Evolutionary conservation across 2,329 filamentous ascomycete genomes (phyloP).

Genomic region (Trichoderma koningiopsis): DNA sequence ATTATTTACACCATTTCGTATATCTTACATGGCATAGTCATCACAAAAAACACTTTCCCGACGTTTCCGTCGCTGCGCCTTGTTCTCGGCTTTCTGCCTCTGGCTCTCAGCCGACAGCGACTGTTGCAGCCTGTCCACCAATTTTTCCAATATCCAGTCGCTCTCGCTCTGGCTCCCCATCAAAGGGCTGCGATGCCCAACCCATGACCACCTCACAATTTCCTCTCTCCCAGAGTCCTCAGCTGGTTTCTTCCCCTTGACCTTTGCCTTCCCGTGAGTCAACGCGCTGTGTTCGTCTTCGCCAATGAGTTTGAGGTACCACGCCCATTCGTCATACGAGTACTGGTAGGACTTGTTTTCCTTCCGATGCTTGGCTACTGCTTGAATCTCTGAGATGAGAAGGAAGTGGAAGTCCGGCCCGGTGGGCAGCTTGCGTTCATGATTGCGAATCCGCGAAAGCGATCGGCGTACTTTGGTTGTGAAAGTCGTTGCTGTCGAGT

Average conservation of each 20-base stretch:
- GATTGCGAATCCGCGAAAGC: slow-evolving; percentile 8
- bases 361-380: neutral
- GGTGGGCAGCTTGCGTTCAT: slow-evolving; percentile 5
- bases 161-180: slow-evolving; percentile 20
- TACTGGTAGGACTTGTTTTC: slow-evolving; percentile 57
- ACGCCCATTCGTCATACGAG: slow-evolving; percentile 82
- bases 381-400: slow-evolving; percentile 22
- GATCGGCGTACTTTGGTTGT: slow-evolving; percentile 11
- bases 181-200: slow-evolving; percentile 18
- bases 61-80: neutral
- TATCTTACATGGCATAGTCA: neutral
- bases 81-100: neutral
- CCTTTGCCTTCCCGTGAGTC: slow-evolving; percentile 5
- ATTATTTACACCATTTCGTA: neutral
- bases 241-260: neutral
- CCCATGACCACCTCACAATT: slow-evolving; percentile 18
- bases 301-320: slow-evolving; percentile 67
- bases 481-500: neutral
- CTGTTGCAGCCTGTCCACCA: slow-evolving; percentile 14
- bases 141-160: slow-evolving; percentile 21
- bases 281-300: slow-evolving; percentile 14
- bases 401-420: slow-evolving; percentile 18
- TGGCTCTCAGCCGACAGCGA: slow-evolving; percentile 13
- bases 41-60: neutral
- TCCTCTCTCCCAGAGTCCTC: neutral